Evolutionary conservation across 2,329 filamentous ascomycete species (phyloP).

Genomic region (Xylariales sp.): DNA sequence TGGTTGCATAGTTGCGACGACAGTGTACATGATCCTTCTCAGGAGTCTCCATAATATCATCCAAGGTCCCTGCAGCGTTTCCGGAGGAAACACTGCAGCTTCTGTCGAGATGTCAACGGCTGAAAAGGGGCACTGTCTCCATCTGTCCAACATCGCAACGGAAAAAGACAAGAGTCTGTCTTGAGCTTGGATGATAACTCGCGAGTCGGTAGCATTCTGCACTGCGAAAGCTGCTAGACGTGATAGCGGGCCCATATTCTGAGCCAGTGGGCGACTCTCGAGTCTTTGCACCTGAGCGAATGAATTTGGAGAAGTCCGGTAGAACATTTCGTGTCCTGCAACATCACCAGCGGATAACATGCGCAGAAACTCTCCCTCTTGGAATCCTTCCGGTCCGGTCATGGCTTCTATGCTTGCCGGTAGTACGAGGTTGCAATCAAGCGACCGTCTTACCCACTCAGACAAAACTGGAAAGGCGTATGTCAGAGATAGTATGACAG

Average conservation of each 20-base stretch:
- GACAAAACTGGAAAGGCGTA: conserved; percentile 72
- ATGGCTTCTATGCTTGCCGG: conserved; percentile 65
- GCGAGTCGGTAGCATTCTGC: conserved; percentile 44
- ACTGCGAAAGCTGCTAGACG: conserved; percentile 61
- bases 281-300: conserved; percentile 55
- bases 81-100: conserved; percentile 53
- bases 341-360: conserved; percentile 62
- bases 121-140: conserved; percentile 71
- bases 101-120: conserved; percentile 68
- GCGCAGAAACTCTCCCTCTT: conserved; percentile 70
- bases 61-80: conserved; percentile 62
- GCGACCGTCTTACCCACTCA: conserved; percentile 47
- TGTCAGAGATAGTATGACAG: conserved; percentile 67
- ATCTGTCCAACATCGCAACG: conserved; percentile 61
- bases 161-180: conserved; percentile 66
- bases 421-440: conserved; percentile 67
- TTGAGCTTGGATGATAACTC: conserved; percentile 42
- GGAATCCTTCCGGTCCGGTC: conserved; percentile 68
- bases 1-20: conserved; percentile 47
- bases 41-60: conserved; percentile 71
- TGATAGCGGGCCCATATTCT: conserved; percentile 63
- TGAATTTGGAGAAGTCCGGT: conserved; percentile 57
- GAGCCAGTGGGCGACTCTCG: conserved; percentile 56
- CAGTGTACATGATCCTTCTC: conserved; percentile 69
- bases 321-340: conserved; percentile 55